Conservation (phyloP, 352 stramenopile species). For the Thalassiosira ordinaria region DNA sequence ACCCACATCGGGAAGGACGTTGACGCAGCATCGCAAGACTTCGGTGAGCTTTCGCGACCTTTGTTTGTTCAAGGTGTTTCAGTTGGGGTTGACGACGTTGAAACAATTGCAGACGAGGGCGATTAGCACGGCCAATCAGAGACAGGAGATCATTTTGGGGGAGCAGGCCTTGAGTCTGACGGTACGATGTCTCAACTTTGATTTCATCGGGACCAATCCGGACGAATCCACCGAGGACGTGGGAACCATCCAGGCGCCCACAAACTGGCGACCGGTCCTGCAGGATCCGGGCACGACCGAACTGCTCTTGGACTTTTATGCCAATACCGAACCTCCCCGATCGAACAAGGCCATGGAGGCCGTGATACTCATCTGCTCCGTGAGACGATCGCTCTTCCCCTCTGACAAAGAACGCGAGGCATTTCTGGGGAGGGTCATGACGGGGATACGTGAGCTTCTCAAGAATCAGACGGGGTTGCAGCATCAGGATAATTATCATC, state of each 20-base stretch:
- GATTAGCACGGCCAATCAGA: slow-evolving; percentile 75
- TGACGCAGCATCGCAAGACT: slow-evolving; percentile 98
- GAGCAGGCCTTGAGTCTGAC: slow-evolving; percentile 92
- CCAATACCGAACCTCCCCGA: slow-evolving; percentile 91
- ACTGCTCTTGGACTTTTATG: slow-evolving; percentile 97
- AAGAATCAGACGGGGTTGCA: slow-evolving; percentile 94
- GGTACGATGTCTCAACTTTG: slow-evolving; percentile 96
- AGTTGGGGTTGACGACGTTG: slow-evolving; percentile 95
- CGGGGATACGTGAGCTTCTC: slow-evolving; percentile 93
- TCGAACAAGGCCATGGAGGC: slow-evolving; percentile 95
- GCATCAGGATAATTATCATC: slow-evolving; percentile 98
- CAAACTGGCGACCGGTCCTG: slow-evolving; percentile 93
- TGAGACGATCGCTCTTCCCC: slow-evolving; percentile 95
- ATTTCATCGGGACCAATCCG: slow-evolving; percentile 99
- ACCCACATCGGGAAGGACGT: slow-evolving; percentile 91
- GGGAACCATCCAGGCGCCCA: slow-evolving; percentile 96
- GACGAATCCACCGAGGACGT: slow-evolving; percentile 98
- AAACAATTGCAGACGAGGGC: slow-evolving; percentile 92
- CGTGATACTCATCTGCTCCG: slow-evolving; percentile 94
- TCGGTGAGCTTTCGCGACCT: slow-evolving; percentile 97
- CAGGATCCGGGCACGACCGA: slow-evolving; percentile 94
- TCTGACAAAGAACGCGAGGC: slow-evolving; percentile 94
- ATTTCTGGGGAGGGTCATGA: slow-evolving; percentile 93
- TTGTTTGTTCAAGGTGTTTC: slow-evolving; percentile 95
- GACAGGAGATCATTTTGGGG: slow-evolving; percentile 92